These are phyloP conservation scores for Coleophoma crateriformis DNA, from an alignment of 2,329 filamentous ascomycete genomes.

Conservation along the genomic window DNA sequence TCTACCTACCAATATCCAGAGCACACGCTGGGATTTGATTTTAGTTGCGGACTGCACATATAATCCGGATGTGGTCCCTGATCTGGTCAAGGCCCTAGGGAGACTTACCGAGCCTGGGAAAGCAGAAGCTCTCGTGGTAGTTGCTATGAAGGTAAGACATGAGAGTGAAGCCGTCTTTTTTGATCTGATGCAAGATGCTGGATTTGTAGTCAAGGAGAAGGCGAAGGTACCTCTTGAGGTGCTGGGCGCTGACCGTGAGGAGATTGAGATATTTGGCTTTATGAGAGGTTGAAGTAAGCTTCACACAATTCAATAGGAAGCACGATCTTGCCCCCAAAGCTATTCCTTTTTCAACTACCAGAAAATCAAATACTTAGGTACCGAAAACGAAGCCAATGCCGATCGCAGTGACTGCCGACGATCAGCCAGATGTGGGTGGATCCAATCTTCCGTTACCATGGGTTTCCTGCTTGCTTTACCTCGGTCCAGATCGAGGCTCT, in stretches of 20 bases:
- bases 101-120: conserved; percentile 16
- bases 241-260: conserved; percentile 18
- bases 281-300: too few species aligned
- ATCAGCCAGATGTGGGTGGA: too few species aligned
- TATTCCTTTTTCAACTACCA: too few species aligned
- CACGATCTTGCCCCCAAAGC: too few species aligned
- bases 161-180: conserved; percentile 63
- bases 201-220: conserved; percentile 13
- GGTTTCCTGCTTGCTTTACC: too few species aligned
- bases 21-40: conserved; percentile 47
- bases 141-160: conserved; percentile 65
- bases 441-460: too few species aligned
- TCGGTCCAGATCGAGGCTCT: too few species aligned
- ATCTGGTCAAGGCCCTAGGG: conserved; percentile 51
- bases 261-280: conserved; percentile 24
- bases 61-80: conserved; percentile 60
- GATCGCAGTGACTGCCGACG: too few species aligned
- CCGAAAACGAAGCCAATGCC: too few species aligned
- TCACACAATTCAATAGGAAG: too few species aligned
- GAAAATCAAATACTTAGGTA: too few species aligned
- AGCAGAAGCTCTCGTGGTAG: conserved; percentile 32
- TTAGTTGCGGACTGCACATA: conserved; percentile 70
- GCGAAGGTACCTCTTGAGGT: conserved; percentile 12
- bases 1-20: conserved; percentile 27
- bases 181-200: conserved; percentile 43